A percentile compares a stretch with the other conserved stretches of the same genome.
Conservation (phyloP, 257 asterid species). For the Paulownia fortunei region DNA sequence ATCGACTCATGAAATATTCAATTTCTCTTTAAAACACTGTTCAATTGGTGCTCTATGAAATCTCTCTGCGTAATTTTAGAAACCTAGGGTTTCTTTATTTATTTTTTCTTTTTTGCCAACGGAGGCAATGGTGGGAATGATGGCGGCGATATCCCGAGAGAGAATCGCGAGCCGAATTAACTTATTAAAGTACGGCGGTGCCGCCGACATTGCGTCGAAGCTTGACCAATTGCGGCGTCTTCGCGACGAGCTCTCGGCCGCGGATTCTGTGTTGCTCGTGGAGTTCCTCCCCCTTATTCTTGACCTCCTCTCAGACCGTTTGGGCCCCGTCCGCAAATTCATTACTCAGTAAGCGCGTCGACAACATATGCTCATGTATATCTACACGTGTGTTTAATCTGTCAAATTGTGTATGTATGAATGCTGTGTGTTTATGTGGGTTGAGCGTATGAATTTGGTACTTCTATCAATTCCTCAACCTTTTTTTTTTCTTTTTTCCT, state of each 20-base stretch:
- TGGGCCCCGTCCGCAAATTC: constrained; percentile 80
- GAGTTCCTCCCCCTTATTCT: constrained; percentile 63
- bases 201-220: constrained; percentile 56
- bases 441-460: neutral
- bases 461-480: neutral
- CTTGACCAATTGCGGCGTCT: constrained; percentile 70
- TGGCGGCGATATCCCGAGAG: constrained; percentile 57
- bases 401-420: constrained; percentile 6
- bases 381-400: neutral
- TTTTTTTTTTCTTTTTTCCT: neutral
- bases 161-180: constrained; percentile 57
- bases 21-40: neutral
- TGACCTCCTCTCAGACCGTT: constrained; percentile 67
- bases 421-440: neutral
- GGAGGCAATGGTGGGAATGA: constrained; percentile 54
- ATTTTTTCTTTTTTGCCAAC: neutral
- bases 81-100: constrained; percentile 38
- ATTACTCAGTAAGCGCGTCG: constrained; percentile 63
- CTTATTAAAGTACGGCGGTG: constrained; percentile 48
- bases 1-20: neutral
- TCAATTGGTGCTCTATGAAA: constrained; percentile 7
- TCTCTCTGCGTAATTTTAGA: neutral
- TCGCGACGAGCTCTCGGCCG: constrained; percentile 57
- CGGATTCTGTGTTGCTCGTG: constrained; percentile 51
- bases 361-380: neutral